phyloP scores from a whole-genome alignment of 768 basidiomycete species.

The Trametes maxima region DNA sequence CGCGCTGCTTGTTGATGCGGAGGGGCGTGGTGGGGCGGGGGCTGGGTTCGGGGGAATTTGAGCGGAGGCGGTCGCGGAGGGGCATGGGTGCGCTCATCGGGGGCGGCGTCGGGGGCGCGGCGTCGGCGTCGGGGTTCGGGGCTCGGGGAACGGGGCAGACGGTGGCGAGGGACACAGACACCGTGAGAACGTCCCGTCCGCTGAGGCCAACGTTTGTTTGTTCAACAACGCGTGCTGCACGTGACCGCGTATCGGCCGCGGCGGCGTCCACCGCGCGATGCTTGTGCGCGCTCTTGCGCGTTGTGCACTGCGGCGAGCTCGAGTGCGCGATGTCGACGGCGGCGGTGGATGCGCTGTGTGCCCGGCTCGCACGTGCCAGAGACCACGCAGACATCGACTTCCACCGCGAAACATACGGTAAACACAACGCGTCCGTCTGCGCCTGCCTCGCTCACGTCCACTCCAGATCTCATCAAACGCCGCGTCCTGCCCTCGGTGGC shows the following conservation, averaged over 20 bases:
- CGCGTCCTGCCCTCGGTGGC: not conserved
- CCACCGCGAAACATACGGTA: constrained; percentile 8
- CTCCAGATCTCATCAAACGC: not conserved
- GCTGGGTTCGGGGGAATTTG: constrained; percentile 23
- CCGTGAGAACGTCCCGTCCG: not conserved
- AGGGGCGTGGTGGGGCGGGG: constrained; percentile 60
- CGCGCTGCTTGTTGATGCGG: constrained; percentile 68
- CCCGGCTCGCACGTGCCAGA: not conserved
- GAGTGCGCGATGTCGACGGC: not conserved
- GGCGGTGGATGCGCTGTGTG: not conserved
- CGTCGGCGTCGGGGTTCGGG: constrained; percentile 2
- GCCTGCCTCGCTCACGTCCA: not conserved
- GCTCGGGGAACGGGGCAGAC: constrained; percentile 1
- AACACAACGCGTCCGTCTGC: not conserved
- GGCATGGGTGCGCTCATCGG: constrained; percentile 25
- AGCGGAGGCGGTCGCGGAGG: constrained; percentile 25
- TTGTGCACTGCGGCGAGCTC: too few species aligned
- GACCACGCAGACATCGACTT: constrained; percentile 2
- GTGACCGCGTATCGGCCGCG: constrained; percentile 19
- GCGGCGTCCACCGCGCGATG: not conserved
- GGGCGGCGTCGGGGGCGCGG: not conserved
- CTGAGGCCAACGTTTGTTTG: not conserved
- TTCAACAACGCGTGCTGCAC: constrained; percentile 25
- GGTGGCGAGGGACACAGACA: constrained; percentile 1
- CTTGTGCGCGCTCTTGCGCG: too few species aligned